Evolutionary conservation across 176 grass and related monocot species (phyloP).

Genomic region (Ensete ventricosum): DNA sequence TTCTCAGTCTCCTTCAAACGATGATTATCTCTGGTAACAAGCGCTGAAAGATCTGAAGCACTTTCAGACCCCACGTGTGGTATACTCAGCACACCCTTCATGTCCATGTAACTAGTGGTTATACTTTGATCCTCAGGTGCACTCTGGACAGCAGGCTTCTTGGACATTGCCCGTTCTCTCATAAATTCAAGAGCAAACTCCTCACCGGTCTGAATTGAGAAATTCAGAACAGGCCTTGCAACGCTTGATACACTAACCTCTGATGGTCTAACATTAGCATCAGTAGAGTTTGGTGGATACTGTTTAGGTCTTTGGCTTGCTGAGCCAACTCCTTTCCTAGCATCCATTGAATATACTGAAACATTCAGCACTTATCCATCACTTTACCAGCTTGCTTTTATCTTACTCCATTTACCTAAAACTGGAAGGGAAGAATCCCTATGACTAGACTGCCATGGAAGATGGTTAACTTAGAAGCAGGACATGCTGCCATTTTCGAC

Average conservation of each 20-base stretch:
- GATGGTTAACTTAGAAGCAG: not conserved
- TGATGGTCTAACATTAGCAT: slow-evolving; percentile 26
- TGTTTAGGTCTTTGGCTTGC: slow-evolving; percentile 25
- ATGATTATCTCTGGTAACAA: slow-evolving; percentile 30
- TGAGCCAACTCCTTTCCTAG: slow-evolving; percentile 31
- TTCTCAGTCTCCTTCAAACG: slow-evolving; percentile 30
- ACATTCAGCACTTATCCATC: not conserved
- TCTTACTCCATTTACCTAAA: not conserved
- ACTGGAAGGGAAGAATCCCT: not conserved
- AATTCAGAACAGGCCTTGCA: slow-evolving; percentile 73
- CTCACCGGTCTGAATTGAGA: slow-evolving; percentile 94
- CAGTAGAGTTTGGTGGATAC: slow-evolving; percentile 26
- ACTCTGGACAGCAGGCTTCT: slow-evolving; percentile 44
- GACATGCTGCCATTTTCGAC: not conserved
- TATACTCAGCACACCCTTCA: slow-evolving; percentile 32
- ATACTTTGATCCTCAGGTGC: slow-evolving; percentile 40
- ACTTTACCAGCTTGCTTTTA: not conserved
- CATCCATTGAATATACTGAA: slow-evolving; percentile 30
- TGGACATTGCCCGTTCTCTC: slow-evolving; percentile 66
- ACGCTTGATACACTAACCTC: slow-evolving; percentile 27
- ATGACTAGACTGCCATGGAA: not conserved
- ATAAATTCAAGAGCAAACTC: slow-evolving; percentile 96
- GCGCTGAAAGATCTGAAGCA: slow-evolving; percentile 38
- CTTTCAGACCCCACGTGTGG: slow-evolving; percentile 34
- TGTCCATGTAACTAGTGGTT: slow-evolving; percentile 39